Evolutionary conservation across 164 flowering plant genomes (phyloP).

Genomic region (Sedum album): DNA sequence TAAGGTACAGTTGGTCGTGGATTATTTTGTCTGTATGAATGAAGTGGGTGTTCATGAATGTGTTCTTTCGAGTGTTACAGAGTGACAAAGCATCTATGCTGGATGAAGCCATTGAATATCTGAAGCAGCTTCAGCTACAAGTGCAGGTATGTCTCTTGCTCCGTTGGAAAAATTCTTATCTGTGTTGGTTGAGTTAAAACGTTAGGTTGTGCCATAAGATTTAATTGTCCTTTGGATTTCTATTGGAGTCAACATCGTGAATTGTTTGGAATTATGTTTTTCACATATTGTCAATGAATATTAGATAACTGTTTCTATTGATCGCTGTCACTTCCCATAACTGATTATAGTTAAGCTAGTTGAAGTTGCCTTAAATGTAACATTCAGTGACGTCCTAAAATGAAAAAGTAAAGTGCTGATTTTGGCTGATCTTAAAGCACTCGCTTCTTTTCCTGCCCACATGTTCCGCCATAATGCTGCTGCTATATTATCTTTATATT

Average conservation of each 20-base stretch:
- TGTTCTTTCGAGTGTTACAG: constrained; percentile 22
- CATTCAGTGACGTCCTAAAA: not conserved
- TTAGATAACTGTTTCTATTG: not conserved
- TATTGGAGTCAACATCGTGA: not conserved
- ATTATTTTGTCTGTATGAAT: not conserved
- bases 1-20: constrained; percentile 32
- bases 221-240: not conserved
- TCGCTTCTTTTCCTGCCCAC: not conserved
- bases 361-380: not conserved
- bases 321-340: not conserved
- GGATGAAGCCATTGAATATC: constrained; percentile 82
- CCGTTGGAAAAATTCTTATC: not conserved
- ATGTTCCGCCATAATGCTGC: not conserved
- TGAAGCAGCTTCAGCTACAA: constrained; percentile 87
- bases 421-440: not conserved
- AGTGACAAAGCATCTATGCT: constrained; percentile 88
- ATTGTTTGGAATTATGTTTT: not conserved
- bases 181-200: not conserved
- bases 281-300: not conserved
- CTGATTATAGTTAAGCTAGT: not conserved
- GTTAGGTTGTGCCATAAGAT: not conserved
- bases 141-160: constrained; percentile 45
- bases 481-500: not conserved
- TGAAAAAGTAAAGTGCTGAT: not conserved
- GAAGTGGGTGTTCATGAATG: not conserved